These are phyloP conservation scores for Begonia masoniana DNA, from an alignment of 306 rosid genomes.

Conservation along the genomic window DNA sequence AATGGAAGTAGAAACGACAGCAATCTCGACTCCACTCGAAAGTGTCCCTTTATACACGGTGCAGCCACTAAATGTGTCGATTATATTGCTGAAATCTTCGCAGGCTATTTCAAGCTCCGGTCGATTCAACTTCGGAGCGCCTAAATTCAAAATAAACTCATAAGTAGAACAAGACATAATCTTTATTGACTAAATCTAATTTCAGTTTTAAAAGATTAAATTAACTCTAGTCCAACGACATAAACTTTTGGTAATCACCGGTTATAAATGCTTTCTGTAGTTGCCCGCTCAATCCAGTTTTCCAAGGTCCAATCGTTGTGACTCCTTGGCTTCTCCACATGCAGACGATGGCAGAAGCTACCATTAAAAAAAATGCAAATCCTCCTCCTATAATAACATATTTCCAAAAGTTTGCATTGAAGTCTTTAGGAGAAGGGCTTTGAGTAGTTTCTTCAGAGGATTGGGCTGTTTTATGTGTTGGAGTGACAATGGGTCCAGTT, in stretches of 20 bases:
- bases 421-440: conserved; percentile 5
- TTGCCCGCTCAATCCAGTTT: conserved; percentile 89
- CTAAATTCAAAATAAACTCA: conserved; percentile 22
- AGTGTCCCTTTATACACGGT: conserved; percentile 78
- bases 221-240: not conserved
- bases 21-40: conserved; percentile 90
- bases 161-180: not conserved
- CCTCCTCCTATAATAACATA: conserved; percentile 19
- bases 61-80: conserved; percentile 26
- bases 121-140: conserved; percentile 84
- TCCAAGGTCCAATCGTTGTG: conserved; percentile 72
- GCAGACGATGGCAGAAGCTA: conserved; percentile 32
- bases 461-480: conserved; percentile 17
- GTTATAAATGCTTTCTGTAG: conserved; percentile 87
- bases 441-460: conserved; percentile 10
- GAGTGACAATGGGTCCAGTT: conserved; percentile 19
- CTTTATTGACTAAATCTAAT: not conserved
- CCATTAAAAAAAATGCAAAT: conserved; percentile 26
- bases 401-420: conserved; percentile 39
- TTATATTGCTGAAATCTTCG: conserved; percentile 91
- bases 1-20: conserved; percentile 53
- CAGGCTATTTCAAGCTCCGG: conserved; percentile 76
- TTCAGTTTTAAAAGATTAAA: not conserved
- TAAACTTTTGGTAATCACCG: conserved; percentile 29
- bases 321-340: conserved; percentile 54